phyloP scores from a whole-genome alignment of 306 rosid species.

The Fagus crenata region DNA sequence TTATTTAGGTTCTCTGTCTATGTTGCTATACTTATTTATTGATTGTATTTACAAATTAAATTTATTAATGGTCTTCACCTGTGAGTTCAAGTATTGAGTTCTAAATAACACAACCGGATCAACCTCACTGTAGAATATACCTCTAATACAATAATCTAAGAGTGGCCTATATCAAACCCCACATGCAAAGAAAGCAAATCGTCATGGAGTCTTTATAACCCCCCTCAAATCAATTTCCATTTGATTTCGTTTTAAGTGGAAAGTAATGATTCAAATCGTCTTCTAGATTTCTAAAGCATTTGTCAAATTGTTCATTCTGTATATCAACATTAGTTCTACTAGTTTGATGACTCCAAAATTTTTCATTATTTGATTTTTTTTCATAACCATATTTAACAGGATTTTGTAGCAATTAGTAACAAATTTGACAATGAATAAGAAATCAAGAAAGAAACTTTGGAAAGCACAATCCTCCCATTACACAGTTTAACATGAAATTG shows the following conservation, averaged over 20 bases:
- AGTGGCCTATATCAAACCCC: too few species aligned
- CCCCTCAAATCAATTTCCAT: too few species aligned
- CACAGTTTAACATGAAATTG: not conserved
- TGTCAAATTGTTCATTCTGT: too few species aligned
- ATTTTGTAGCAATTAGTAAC: not conserved
- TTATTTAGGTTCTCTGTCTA: not conserved
- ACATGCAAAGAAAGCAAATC: too few species aligned
- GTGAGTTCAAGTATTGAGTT: not conserved
- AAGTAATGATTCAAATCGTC: too few species aligned
- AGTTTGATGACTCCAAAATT: not conserved
- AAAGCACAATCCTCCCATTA: constrained; percentile 9
- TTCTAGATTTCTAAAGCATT: too few species aligned
- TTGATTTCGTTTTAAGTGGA: too few species aligned
- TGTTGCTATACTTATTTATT: not conserved
- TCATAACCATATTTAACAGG: not conserved
- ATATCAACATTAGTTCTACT: not conserved
- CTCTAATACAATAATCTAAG: too few species aligned
- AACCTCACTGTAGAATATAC: too few species aligned
- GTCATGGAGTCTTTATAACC: too few species aligned
- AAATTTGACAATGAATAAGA: not conserved
- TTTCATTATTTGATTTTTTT: not conserved
- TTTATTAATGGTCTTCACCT: not conserved
- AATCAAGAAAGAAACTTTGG: not conserved
- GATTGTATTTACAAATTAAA: not conserved
- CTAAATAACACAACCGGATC: not conserved